Conservation (phyloP, 768 basidiomycete species). For the Phanerodontia chrysosporium region DNA sequence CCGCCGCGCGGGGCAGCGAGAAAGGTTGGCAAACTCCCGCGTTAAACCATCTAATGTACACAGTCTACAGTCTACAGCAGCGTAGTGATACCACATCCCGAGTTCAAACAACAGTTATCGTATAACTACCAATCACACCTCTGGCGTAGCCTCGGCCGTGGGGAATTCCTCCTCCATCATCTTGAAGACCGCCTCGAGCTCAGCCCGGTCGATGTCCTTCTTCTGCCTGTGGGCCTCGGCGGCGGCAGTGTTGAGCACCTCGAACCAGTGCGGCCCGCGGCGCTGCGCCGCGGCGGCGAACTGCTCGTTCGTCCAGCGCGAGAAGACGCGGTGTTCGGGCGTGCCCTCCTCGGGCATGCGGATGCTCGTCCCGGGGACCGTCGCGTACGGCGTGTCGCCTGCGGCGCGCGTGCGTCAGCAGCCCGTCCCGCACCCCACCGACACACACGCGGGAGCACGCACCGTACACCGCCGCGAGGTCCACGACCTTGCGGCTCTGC, state of each 20-base stretch:
- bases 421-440: no score
- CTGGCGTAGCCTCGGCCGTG: background rate
- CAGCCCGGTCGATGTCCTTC: background rate
- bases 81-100: no score
- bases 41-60: no score
- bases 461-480: conserved; percentile 22
- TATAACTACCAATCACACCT: no score
- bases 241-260: conserved; percentile 4
- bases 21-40: no score
- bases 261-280: conserved; percentile 1
- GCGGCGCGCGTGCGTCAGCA: background rate
- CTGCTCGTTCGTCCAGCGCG: conserved; percentile 7
- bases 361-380: conserved; percentile 9
- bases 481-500: conserved; percentile 29
- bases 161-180: conserved; percentile 9
- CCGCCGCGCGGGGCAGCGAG: no score
- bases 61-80: no score
- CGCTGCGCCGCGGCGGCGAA: background rate
- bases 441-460: no score
- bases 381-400: conserved; percentile 10
- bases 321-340: background rate
- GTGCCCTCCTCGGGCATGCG: background rate
- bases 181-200: background rate
- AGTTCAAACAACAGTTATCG: no score
- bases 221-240: background rate